Evolutionary conservation across 352 stramenopile species (phyloP), one percentile per base, ranked within the genome.

Genomic region (Globisporangium acanthophoron): DNA sequence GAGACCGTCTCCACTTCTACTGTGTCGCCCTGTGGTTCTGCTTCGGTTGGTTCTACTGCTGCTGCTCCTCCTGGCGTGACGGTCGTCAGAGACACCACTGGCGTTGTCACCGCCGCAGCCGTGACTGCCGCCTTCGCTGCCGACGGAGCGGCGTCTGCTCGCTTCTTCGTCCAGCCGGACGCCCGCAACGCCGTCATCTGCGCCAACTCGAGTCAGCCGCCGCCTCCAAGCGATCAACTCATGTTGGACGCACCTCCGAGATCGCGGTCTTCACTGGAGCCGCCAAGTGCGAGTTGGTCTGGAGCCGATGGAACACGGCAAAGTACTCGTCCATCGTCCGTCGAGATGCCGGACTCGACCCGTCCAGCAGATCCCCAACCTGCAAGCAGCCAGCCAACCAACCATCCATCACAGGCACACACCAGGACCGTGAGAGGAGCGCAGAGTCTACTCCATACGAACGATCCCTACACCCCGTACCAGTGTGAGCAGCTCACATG

Each of bases 281-380:
- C 0, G 71, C 51, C 4, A 85, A 58, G 11, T 70, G 20, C 29
- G 47, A 61, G 56, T 85, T 72, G 18, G 82, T 66, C 5, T 62
- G 58, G 45, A 92, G 72, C 11, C 81, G 80, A 39, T 77, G 54
- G 8, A 92, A 62, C 13, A 88, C 80, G 33, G 76, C 70, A 47
- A 92, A 90, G 61, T 92, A 92, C 44, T 92, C 83, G 56, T 92
- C 83, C 83, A 90, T 90, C 18, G 77, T 92, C 69, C 80, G 69
- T 39, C 83, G 65, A 24, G 83, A 92, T 18, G 83, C 83, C n/a
- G 83, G 83, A 65, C 80, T 91, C 15, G 81, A 92, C 8, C 83
- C 80, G 51, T 92, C 83, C 31, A 92, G 70, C 44, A 92, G 62
- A 66, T 92, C 83, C 20, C 83, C 83, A 33, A 92, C 76, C 80